These are phyloP conservation scores for Huntiella abstrusa DNA, from an alignment of 2,329 filamentous ascomycete genomes.

Conservation along the genomic window DNA sequence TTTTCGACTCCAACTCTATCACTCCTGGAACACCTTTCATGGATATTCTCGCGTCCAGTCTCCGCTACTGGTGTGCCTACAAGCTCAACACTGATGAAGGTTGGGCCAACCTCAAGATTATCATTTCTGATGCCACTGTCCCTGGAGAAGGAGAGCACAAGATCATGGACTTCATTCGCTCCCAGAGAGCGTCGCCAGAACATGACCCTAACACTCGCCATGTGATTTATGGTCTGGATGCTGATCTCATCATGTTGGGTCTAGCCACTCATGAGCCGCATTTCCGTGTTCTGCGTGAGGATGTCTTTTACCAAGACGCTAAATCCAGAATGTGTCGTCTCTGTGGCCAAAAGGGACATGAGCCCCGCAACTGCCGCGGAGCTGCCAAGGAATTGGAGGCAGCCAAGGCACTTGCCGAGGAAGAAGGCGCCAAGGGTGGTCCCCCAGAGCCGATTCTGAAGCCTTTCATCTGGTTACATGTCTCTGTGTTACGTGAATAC, in stretches of 20 bases:
- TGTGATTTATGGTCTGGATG: slow-evolving; percentile 95
- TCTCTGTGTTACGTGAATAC: slow-evolving; percentile 81
- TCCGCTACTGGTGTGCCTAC: slow-evolving; percentile 94
- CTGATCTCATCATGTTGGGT: slow-evolving; percentile 96
- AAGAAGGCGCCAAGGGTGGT: slow-evolving; percentile 19
- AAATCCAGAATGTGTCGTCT: slow-evolving; percentile 68
- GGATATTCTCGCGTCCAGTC: slow-evolving; percentile 76
- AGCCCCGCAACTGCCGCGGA: slow-evolving; percentile 69
- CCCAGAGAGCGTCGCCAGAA: slow-evolving; percentile 73
- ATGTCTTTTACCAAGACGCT: slow-evolving; percentile 82
- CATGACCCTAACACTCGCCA: slow-evolving; percentile 94
- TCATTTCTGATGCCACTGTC: slow-evolving; percentile 95
- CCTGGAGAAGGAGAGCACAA: slow-evolving; percentile 98
- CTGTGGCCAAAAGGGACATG: slow-evolving; percentile 84
- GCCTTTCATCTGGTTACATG: slow-evolving; percentile 96
- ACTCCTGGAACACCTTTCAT: slow-evolving; percentile 97
- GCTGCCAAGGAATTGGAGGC: slow-evolving; percentile 54
- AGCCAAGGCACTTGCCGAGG: slow-evolving; percentile 10
- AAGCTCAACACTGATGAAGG: slow-evolving; percentile 93
- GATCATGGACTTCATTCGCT: slow-evolving; percentile 96
- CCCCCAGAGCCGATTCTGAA: slow-evolving; percentile 36
- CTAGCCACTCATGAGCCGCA: slow-evolving; percentile 93
- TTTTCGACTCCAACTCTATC: slow-evolving; percentile 75
- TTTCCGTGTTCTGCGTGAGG: slow-evolving; percentile 88
- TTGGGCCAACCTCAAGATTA: slow-evolving; percentile 91